Evolutionary conservation across 805 yeast genomes (phyloP), one percentile per base, ranked within the genome.

Genomic region (Brettanomyces bruxellensis): DNA sequence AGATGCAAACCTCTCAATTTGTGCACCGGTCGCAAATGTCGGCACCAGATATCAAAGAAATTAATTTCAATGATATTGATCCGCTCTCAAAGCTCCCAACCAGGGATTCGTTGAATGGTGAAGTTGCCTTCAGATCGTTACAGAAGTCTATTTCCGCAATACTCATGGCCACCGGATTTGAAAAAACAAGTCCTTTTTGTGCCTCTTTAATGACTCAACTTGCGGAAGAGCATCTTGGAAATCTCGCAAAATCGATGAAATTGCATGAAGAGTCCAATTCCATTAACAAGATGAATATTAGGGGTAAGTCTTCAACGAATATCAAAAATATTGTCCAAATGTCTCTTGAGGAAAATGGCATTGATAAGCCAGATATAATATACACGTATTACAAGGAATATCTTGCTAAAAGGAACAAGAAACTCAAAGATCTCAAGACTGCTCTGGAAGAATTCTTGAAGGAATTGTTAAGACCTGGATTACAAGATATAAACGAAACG

Each of bases 161-260:
- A 18, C 79, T 86, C 1, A 91, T 93, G 98, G 83, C 87, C 38
- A 81, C 83, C 39, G 99, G 99, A 0, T 93, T 86, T 67, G 98
- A 93, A 65, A 69, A 84, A 0, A 76, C 95, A 0, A 87, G 86
- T 53, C 78, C 83, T 11, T 69, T 72, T 42, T 96, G 97, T 5
- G 73, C 86, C 25, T 83, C 86, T 50, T 76, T 87, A 2, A 65
- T 93, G 47, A 78, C 96, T 0, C 95, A 88, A 53, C 64, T 93
- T 32, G 91, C 97, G 0, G 91, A 86, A 42, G 82, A 75, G 49
- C 90, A 86, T 58, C 60, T 93, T 65, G 73, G 79, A 40, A 89
- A 86, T 57, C 67, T 93, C 34, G 83, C 86, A 6, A 76, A 75
- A 51, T 77, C 91, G 0, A 61, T 93, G 50, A 83, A 81, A 56